Percentiles rank a stretch among this genome's conserved stretches.
phyloP scores from a whole-genome alignment of 2,329 filamentous ascomycete species.

The Arthroderma uncinatum region DNA sequence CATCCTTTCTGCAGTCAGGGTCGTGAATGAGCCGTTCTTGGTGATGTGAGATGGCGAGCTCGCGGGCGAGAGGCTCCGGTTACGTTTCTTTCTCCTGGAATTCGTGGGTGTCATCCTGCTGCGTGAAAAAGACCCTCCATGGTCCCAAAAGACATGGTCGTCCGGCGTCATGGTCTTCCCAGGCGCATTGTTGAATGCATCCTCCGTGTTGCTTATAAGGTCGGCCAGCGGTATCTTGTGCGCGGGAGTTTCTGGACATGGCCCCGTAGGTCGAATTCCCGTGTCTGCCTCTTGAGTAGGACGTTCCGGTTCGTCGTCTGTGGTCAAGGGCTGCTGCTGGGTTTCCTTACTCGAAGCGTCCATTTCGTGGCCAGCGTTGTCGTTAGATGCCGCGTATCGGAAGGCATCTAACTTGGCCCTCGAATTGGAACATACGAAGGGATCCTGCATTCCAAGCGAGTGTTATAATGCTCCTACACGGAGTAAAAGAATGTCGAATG shows the following conservation, averaged over 20 bases:
- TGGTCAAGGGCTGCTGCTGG: too few relatives aligned
- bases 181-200: slow-evolving; percentile 38
- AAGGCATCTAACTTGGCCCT: slow-evolving; percentile 31
- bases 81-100: slow-evolving; percentile 50
- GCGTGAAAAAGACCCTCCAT: slow-evolving; percentile 32
- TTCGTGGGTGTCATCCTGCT: slow-evolving; percentile 40
- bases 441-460: slow-evolving; percentile 8
- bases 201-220: slow-evolving; percentile 50
- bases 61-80: slow-evolving; percentile 61
- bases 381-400: slow-evolving; percentile 10
- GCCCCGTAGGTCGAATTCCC: slow-evolving; percentile 21
- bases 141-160: slow-evolving; percentile 51
- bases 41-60: slow-evolving; percentile 50
- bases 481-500: background rate
- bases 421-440: slow-evolving; percentile 21
- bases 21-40: slow-evolving; percentile 15
- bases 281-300: background rate
- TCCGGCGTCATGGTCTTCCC: slow-evolving; percentile 45
- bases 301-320: background rate
- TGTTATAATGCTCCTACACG: too few relatives aligned
- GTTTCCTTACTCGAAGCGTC: too few relatives aligned
- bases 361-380: too few relatives aligned
- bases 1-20: slow-evolving; percentile 41
- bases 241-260: slow-evolving; percentile 47
- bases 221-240: slow-evolving; percentile 50